A percentile compares a stretch with the other conserved stretches of the same genome.
Evolutionary conservation across 2,329 filamentous ascomycete genomes (phyloP).

Genomic region (Phyllosticta ampelicida): DNA sequence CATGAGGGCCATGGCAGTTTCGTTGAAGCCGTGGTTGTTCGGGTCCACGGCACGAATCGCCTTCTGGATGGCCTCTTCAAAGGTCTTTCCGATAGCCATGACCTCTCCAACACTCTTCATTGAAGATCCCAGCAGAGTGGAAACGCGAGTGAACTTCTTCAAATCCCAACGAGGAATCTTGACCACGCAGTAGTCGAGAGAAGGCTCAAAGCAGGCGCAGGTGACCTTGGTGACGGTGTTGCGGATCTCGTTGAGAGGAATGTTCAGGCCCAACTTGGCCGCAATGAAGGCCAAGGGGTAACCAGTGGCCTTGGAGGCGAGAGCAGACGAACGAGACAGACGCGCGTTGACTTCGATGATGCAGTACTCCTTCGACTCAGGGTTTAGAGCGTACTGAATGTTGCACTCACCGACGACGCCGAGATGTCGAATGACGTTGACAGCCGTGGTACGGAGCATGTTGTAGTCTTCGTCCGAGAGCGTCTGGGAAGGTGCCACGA

Average conservation of each 20-base stretch:
- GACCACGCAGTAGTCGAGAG: constrained; percentile 93
- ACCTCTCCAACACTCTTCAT: constrained; percentile 99
- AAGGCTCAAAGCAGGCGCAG: constrained; percentile 96
- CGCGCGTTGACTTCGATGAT: constrained; percentile 98
- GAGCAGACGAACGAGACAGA: constrained; percentile 85
- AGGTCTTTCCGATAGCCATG: constrained; percentile 94
- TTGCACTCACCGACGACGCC: constrained; percentile 98
- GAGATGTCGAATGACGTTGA: constrained; percentile 93
- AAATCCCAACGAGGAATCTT: constrained; percentile 99
- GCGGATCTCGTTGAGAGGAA: constrained; percentile 89
- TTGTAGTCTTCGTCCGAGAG: constrained; percentile 97
- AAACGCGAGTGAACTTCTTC: constrained; percentile 97
- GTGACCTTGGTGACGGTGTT: constrained; percentile 95
- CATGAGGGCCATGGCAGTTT: constrained; percentile 76
- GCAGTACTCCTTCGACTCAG: constrained; percentile 91
- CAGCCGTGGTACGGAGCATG: constrained; percentile 93
- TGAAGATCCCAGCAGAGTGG: constrained; percentile 87
- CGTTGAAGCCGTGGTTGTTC: constrained; percentile 89
- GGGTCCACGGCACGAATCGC: constrained; percentile 92
- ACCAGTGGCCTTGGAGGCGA: constrained; percentile 94
- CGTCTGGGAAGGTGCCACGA: constrained; percentile 94
- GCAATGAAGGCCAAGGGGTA: constrained; percentile 95
- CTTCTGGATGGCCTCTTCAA: constrained; percentile 98
- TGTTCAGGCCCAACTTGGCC: constrained; percentile 88
- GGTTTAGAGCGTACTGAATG: constrained; percentile 96